A percentile compares a stretch with the other conserved stretches of the same genome.
Evolutionary conservation across 371 early-diverging fungal genomes (phyloP).

Genomic region (Zancudomyces culisetae): DNA sequence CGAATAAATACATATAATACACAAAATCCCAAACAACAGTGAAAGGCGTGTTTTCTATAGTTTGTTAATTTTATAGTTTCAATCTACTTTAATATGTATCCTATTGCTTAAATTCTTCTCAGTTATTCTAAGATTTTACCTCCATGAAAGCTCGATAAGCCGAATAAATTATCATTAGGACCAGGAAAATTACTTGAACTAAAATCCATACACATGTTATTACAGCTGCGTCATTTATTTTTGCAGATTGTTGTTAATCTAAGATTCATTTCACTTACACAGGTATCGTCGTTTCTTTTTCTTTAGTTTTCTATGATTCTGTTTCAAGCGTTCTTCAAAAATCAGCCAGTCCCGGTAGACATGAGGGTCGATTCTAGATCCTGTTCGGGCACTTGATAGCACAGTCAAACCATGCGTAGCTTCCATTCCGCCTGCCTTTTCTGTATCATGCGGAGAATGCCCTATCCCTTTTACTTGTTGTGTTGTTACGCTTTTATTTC

Average conservation of each 20-base stretch:
- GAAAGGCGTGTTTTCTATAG: constrained; percentile 4
- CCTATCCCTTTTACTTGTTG: too few species aligned
- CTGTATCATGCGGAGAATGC: neutral
- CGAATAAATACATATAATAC: constrained; percentile 17
- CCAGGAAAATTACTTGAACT: constrained; percentile 8
- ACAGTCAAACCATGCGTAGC: constrained; percentile 17
- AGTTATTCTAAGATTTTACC: too few species aligned
- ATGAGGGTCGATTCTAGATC: constrained; percentile 21
- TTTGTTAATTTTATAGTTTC: too few species aligned
- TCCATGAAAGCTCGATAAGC: neutral
- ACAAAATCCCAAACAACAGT: constrained; percentile 15
- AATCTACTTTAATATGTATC: too few species aligned
- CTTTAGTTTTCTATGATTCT: constrained; percentile 23
- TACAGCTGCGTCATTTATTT: neutral
- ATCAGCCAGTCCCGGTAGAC: constrained; percentile 29
- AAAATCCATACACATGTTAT: constrained; percentile 1
- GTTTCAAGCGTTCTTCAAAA: constrained; percentile 27
- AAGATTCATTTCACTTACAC: constrained; percentile 5
- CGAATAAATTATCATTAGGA: neutral
- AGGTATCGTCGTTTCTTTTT: constrained; percentile 26
- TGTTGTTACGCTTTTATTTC: too few species aligned
- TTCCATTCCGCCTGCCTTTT: neutral
- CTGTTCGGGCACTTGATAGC: constrained; percentile 19
- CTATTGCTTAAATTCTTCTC: too few species aligned
- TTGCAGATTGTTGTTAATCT: neutral